A percentile compares a stretch with the other conserved stretches of the same genome.
These are phyloP conservation scores for Eucalyptus pauciflora DNA, from an alignment of 345 rosid species.

Conservation along the genomic window DNA sequence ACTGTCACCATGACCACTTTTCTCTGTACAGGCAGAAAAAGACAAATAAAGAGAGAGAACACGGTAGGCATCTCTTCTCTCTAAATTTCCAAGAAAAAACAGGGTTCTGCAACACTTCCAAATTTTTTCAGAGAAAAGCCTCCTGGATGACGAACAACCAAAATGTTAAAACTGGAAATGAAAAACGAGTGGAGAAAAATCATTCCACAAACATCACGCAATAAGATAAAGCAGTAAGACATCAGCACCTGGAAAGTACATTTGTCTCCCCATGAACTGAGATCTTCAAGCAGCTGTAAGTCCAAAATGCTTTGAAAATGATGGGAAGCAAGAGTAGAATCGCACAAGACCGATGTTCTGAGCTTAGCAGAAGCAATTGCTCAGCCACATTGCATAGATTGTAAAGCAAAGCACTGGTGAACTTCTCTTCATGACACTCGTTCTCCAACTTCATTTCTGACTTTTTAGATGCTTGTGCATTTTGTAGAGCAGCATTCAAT, in stretches of 20 bases:
- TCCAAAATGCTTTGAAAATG: conserved; percentile 52
- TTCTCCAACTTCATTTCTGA: conserved; percentile 2
- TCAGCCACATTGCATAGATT: conserved; percentile 58
- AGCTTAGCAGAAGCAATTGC: conserved; percentile 48
- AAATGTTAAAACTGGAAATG: background rate
- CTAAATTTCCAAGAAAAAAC: conserved; percentile 63
- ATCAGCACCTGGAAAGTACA: conserved; percentile 45
- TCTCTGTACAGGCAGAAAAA: conserved; percentile 21
- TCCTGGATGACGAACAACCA: conserved; percentile 31
- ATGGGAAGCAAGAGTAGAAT: conserved; percentile 60
- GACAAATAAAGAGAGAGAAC: conserved; percentile 62
- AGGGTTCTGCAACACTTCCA: conserved; percentile 79
- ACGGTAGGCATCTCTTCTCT: conserved; percentile 84
- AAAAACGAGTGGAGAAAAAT: background rate
- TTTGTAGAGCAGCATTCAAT: conserved; percentile 42
- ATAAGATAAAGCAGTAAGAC: background rate
- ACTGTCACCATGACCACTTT: conserved; percentile 12
- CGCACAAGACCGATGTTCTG: conserved; percentile 72
- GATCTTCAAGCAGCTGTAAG: conserved; percentile 17
- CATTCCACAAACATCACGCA: background rate
- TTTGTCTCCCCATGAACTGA: conserved; percentile 18
- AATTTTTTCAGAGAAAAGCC: conserved; percentile 39
- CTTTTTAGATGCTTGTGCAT: conserved; percentile 13
- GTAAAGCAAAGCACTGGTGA: conserved; percentile 50
- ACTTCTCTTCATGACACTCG: conserved; percentile 18